A percentile compares a stretch with the other conserved stretches of the same genome.
Conservation (phyloP, 225 moss, liverwort and hornwort species). For the Anthoceros angustus region DNA sequence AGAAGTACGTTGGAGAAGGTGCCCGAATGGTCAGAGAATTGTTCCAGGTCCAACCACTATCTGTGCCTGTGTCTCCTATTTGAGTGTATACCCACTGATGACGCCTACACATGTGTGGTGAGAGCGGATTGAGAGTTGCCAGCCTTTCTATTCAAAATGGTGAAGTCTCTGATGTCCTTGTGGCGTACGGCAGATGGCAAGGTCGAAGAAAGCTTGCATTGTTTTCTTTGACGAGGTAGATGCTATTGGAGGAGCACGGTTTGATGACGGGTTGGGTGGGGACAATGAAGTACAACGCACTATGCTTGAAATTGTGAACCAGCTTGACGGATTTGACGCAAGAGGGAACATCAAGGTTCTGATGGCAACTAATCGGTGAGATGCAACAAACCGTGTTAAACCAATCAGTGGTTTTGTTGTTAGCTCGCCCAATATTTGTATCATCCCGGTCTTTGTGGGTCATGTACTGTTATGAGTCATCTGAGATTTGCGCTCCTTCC, state of each 20-base stretch:
- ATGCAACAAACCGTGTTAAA: not conserved
- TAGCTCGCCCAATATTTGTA: too few species aligned
- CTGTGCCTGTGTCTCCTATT: not conserved
- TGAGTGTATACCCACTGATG: too few species aligned
- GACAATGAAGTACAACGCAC: slow-evolving; percentile 94
- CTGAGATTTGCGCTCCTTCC: slow-evolving; percentile 7
- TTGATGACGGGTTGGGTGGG: slow-evolving; percentile 87
- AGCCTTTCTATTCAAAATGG: too few species aligned
- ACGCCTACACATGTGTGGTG: not conserved
- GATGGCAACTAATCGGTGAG: slow-evolving; percentile 91
- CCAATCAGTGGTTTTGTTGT: not conserved
- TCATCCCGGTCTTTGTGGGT: too few species aligned
- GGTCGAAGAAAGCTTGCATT: slow-evolving; percentile 97
- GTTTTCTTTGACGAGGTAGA: slow-evolving; percentile 65
- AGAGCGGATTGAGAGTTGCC: not conserved
- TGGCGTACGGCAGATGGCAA: slow-evolving; percentile 63
- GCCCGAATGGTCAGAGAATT: slow-evolving; percentile 98
- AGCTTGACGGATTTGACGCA: slow-evolving; percentile 93
- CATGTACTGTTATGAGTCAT: not conserved
- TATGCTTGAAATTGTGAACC: slow-evolving; percentile 96
- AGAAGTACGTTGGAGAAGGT: slow-evolving; percentile 96
- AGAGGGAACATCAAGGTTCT: slow-evolving; percentile 90
- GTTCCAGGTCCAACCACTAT: slow-evolving; percentile 39
- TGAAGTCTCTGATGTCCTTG: not conserved
- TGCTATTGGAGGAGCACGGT: slow-evolving; percentile 53